Evolutionary conservation across 2,329 filamentous ascomycete genomes (phyloP), one percentile per base, ranked within the genome.

Genomic region (Phaeosphaeriaceae sp.): DNA sequence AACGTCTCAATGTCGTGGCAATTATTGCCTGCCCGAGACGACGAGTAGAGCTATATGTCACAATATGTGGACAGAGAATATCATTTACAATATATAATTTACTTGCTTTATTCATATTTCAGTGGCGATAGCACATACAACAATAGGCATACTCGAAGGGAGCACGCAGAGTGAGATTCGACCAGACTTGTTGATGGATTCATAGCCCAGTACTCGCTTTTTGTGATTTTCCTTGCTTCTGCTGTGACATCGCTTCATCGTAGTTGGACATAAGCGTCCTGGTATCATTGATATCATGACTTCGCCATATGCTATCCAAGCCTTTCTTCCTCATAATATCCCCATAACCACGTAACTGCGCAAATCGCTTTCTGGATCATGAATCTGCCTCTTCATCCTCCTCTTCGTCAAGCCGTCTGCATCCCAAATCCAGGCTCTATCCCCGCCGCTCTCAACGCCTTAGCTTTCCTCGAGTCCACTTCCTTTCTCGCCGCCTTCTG

Each of bases 361-460:
- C 30, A 52, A n/a, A 13, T 23, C 49, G 23, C 22, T 21, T 52
- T 24, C 17, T 9, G 15, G 8, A 40, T n/a, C 17, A 15, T 40
- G 35, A 40, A 40, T 40, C 13, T 2, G 13, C 35, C 35, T 40
- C 49, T 22, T 35, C 7, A 1, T 6, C 21, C 7, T 30, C 24
- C 21, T 15, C 28, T 11, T 35, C 48, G 32, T 51, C 49, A 56
- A 9, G 54, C 54, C 17, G 54, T 56, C 79, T 97, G 94, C 71
- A 97, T 97, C 1, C 94, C 94, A 49, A 95, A 84, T 43, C 86
- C 88, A 19, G 89, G 86, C 59, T 81, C 85, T 88, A 61, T 90
- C 76, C 73, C 89, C 2, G 68, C 69, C 43, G 64, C 54, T 54
- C 67, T 75, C 28, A 76, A 86, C 56, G 83, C 83, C 83, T 93